A percentile compares a stretch with the other conserved stretches of the same genome.
These are phyloP conservation scores for Avena sativa DNA, from an alignment of 176 grass and related monocot genomes.

Conservation along the genomic window DNA sequence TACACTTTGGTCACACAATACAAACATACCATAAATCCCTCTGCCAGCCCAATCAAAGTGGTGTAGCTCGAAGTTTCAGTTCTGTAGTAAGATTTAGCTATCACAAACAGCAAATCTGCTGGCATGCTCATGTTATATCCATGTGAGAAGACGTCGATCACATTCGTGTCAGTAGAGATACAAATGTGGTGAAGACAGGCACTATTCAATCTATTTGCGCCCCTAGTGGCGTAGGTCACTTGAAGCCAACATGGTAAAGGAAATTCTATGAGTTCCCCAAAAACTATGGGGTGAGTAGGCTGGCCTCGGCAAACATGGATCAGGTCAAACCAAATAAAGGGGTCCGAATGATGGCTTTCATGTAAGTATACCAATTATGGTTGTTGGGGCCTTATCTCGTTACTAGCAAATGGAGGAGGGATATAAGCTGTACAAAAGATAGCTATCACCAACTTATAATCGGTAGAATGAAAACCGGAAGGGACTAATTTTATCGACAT, in stretches of 20 bases:
- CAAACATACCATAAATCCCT: no score
- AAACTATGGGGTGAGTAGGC: neutral
- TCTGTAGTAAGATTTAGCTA: neutral
- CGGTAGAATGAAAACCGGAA: neutral
- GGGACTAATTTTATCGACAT: constrained; percentile 9
- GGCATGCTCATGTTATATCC: neutral
- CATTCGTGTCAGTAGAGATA: no score
- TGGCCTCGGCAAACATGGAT: neutral
- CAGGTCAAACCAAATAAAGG: neutral
- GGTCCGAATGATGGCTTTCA: neutral
- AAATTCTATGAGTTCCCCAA: neutral
- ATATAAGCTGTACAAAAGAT: neutral
- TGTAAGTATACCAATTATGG: neutral
- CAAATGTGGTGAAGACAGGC: constrained; percentile 3
- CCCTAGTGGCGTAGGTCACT: neutral
- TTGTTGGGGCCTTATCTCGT: neutral
- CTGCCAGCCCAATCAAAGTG: constrained; percentile 8
- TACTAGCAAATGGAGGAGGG: neutral
- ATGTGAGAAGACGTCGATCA: neutral
- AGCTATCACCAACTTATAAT: neutral
- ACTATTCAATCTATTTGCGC: neutral
- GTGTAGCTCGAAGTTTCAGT: neutral
- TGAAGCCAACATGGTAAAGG: neutral
- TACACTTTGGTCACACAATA: no score
- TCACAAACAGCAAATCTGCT: neutral